Percentiles rank a stretch among this genome's conserved stretches.
These are phyloP conservation scores for Fusarium concolor DNA, from an alignment of 2,329 filamentous ascomycete species.

Conservation along the genomic window DNA sequence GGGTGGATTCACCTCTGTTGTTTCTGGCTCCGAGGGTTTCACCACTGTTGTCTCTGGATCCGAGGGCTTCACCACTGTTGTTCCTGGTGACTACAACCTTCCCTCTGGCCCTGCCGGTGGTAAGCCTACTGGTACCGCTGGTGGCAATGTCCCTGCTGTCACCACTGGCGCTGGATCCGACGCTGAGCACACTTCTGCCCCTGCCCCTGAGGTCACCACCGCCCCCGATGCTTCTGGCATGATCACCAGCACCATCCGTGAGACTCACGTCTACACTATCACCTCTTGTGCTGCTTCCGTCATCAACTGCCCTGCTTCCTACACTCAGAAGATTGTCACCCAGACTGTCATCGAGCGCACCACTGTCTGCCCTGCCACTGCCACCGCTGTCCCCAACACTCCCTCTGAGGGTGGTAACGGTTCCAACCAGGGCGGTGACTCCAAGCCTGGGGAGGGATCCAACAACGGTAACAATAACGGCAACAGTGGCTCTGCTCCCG, in stretches of 20 bases:
- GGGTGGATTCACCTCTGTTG: constrained; percentile 20
- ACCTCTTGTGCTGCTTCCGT: constrained; percentile 54
- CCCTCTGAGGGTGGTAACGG: neutral
- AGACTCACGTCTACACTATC: constrained; percentile 47
- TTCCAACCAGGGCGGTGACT: constrained; percentile 3
- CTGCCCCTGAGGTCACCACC: constrained; percentile 11
- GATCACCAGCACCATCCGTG: constrained; percentile 39
- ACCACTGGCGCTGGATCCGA: constrained; percentile 18
- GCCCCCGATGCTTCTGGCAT: constrained; percentile 30
- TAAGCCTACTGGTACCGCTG: neutral
- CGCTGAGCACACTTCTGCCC: constrained; percentile 16
- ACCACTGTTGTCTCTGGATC: constrained; percentile 16
- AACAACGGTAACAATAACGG: neutral
- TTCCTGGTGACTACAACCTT: constrained; percentile 1
- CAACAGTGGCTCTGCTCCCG: constrained; percentile 7
- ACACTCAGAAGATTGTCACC: constrained; percentile 50
- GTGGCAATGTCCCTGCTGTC: constrained; percentile 1
- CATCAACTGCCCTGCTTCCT: constrained; percentile 55
- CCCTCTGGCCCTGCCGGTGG: constrained; percentile 3
- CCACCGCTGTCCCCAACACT: constrained; percentile 18
- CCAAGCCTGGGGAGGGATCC: neutral
- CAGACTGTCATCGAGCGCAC: constrained; percentile 34
- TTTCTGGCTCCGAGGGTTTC: constrained; percentile 15
- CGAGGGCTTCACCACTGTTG: constrained; percentile 17
- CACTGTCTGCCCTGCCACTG: constrained; percentile 42